Conservation (phyloP, 2,329 filamentous ascomycete genomes). For the Venturiaceae sp. region DNA sequence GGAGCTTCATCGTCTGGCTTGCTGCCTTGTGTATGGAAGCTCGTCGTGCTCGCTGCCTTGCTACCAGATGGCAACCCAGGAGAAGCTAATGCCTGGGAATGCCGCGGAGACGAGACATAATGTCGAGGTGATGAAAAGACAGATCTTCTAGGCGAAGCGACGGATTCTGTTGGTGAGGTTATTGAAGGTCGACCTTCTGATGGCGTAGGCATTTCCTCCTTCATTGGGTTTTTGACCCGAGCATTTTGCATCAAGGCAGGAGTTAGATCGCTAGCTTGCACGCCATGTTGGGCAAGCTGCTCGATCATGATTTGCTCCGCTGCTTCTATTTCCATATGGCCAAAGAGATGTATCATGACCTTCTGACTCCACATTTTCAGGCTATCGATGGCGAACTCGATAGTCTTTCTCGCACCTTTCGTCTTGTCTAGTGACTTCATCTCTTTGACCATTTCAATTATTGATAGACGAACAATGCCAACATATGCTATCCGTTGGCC, state of each 20-base stretch:
- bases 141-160: slow-evolving; percentile 7
- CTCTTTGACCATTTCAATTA: slow-evolving; percentile 67
- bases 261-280: slow-evolving; percentile 73
- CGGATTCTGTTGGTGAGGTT: slow-evolving; percentile 20
- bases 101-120: slow-evolving; percentile 11
- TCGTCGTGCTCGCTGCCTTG: not conserved
- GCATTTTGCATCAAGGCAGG: slow-evolving; percentile 85
- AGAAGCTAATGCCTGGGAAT: not conserved
- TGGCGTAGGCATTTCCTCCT: slow-evolving; percentile 30
- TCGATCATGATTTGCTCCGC: slow-evolving; percentile 97
- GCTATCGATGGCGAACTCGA: slow-evolving; percentile 61
- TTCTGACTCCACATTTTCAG: slow-evolving; percentile 96
- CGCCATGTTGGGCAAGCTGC: slow-evolving; percentile 86
- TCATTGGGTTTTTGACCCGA: slow-evolving; percentile 86
- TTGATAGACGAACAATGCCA: slow-evolving; percentile 71
- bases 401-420: slow-evolving; percentile 61
- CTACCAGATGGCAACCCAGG: not conserved
- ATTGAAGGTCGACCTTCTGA: slow-evolving; percentile 9
- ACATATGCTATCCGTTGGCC: slow-evolving; percentile 95
- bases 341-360: slow-evolving; percentile 91
- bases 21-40: slow-evolving; percentile 19
- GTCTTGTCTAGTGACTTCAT: slow-evolving; percentile 52
- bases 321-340: slow-evolving; percentile 86
- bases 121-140: slow-evolving; percentile 13
- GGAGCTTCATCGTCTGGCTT: slow-evolving; percentile 37